Conservation (phyloP, 2,329 filamentous ascomycete genomes). For the Exophiala sp. region DNA sequence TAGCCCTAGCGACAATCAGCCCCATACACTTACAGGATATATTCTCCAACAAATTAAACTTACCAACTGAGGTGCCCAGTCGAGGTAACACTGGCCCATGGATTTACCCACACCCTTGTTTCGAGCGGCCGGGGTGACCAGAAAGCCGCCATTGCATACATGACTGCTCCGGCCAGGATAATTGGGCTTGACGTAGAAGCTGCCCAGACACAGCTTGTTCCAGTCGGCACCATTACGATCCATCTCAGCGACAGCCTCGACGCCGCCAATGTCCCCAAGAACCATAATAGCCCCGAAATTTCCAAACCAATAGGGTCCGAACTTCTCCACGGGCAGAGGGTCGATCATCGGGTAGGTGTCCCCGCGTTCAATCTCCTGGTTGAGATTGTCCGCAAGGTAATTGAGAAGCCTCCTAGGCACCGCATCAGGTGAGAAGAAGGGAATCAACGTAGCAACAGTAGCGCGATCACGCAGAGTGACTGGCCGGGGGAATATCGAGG, state of each 20-base stretch:
- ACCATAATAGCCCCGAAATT: conserved; percentile 87
- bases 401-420: conserved; percentile 68
- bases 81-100: conserved; percentile 70
- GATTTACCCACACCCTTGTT: conserved; percentile 68
- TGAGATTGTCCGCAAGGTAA: conserved; percentile 77
- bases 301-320: conserved; percentile 82
- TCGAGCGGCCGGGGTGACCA: conserved; percentile 66
- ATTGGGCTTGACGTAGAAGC: conserved; percentile 92
- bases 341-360: conserved; percentile 89
- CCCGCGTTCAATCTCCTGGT: conserved; percentile 84
- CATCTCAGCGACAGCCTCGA: conserved; percentile 48
- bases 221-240: conserved; percentile 61
- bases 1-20: conserved; percentile 55
- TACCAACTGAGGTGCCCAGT: conserved; percentile 64
- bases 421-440: conserved; percentile 68
- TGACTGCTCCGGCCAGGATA: conserved; percentile 87
- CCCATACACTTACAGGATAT: neutral
- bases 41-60: conserved; percentile 23
- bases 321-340: conserved; percentile 64
- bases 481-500: conserved; percentile 64
- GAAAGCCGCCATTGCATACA: conserved; percentile 70
- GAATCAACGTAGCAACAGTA: conserved; percentile 75
- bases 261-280: conserved; percentile 63
- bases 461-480: conserved; percentile 78
- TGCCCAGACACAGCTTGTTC: conserved; percentile 75